These are phyloP conservation scores for Arabis hirsuta DNA, from an alignment of 345 rosid species.

Conservation along the genomic window DNA sequence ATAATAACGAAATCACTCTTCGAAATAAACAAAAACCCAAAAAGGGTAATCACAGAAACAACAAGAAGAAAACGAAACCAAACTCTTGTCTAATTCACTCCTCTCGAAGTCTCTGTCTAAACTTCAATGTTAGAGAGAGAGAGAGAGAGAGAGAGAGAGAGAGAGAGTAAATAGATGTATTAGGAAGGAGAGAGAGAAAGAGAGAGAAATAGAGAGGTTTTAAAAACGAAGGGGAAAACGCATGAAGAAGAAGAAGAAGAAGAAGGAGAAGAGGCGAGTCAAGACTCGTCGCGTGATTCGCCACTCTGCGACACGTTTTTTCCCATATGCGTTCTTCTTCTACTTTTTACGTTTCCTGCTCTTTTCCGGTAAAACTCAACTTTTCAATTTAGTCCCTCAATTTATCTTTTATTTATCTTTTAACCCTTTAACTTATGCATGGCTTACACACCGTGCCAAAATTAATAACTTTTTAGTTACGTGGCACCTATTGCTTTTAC, in stretches of 20 bases:
- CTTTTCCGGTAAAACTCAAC: slow-evolving; percentile 16
- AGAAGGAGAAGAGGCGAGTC: slow-evolving; percentile 31
- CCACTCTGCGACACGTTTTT: slow-evolving; percentile 44
- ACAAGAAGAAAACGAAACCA: background rate
- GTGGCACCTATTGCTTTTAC: too few relatives aligned
- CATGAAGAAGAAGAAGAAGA: slow-evolving; percentile 34
- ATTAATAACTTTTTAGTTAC: background rate
- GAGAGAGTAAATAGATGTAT: background rate
- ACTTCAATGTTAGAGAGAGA: slow-evolving; percentile 11
- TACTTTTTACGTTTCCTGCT: slow-evolving; percentile 34
- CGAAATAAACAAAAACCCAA: slow-evolving; percentile 10
- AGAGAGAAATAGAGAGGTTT: slow-evolving; percentile 15
- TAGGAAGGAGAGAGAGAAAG: slow-evolving; percentile 18
- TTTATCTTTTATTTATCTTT: background rate
- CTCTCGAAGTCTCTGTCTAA: slow-evolving; percentile 28
- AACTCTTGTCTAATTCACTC: slow-evolving; percentile 27
- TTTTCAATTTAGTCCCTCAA: slow-evolving; percentile 6
- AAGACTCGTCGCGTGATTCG: slow-evolving; percentile 44
- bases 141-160: slow-evolving; percentile 3
- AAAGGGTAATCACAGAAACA: slow-evolving; percentile 6
- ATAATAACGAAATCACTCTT: slow-evolving; percentile 20
- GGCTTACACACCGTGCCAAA: background rate
- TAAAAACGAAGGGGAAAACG: slow-evolving; percentile 32
- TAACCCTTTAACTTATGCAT: background rate
- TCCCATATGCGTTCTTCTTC: slow-evolving; percentile 17